Evolutionary conservation across 225 moss, liverwort and hornwort species (phyloP).

Genomic region (Bryum argenteum): DNA sequence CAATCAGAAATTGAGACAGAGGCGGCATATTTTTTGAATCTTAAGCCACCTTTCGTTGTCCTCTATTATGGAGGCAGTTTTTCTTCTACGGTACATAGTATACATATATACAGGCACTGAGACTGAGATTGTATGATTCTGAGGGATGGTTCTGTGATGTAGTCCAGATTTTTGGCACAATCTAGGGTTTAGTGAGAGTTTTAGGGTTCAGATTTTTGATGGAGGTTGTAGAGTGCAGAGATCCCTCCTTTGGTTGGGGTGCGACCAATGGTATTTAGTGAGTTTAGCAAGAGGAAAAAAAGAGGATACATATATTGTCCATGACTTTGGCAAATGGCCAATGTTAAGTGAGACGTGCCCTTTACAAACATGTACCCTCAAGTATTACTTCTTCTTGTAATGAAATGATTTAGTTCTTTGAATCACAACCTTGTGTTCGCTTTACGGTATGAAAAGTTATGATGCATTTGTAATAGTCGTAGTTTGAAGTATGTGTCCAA

Average conservation of each 20-base stretch:
- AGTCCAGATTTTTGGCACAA: background rate
- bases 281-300: background rate
- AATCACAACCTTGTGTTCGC: no score
- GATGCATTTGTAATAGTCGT: no score
- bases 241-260: background rate
- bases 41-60: no score
- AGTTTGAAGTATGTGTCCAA: no score
- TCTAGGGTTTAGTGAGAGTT: background rate
- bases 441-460: no score
- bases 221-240: background rate
- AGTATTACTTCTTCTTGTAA: background rate
- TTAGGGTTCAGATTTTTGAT: background rate
- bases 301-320: slow-evolving; percentile 22
- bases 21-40: no score
- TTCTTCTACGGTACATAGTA: background rate
- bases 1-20: background rate
- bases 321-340: slow-evolving; percentile 1
- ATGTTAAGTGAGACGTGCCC: slow-evolving; percentile 25
- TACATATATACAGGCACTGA: no score
- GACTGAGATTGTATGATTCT: background rate
- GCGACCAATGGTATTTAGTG: background rate
- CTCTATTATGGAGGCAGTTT: background rate
- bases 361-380: background rate
- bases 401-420: background rate
- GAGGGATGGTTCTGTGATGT: background rate